Base-by-base conservation (phyloP, 371 early-diverging fungal genomes). In the Lichtheimia ornata region DNA sequence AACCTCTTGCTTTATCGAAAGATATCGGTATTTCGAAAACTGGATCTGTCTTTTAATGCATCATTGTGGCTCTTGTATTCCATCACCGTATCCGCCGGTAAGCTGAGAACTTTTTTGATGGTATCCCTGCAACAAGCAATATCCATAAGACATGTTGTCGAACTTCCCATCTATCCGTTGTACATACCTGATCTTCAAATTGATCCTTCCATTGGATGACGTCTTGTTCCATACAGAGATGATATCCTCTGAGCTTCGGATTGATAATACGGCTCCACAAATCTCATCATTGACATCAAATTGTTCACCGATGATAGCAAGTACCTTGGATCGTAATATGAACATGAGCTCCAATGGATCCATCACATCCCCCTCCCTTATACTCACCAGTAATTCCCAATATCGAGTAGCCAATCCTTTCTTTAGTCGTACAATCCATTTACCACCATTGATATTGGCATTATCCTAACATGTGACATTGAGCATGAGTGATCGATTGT, bases 41-140 rank as follows among this genome's bases (percentile, higher is more conserved):
- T 91, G 14, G 90, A 88, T 66, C 91, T 93, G 66, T 95, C 95
- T 71, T 87, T 84, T 56, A 91, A 69, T 5, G 90, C 86, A 45
- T 87, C 86, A 44, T 93, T 92, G 69, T 97, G 97, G 13, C 94
- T 91, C 77, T 97, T 97, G 79, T 97, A 97, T 65, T 97, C 97
- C 88, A 97, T 92, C 41, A 92, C 78, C 53, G 93, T 92, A 24
- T 93, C 93, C 7, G 84, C 62, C 4, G 98, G 97, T 44, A 97
- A 73, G 45, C 79, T 85, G 63, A 97, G 77, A 9, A 93, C 86
- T 40, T 82, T 75, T 67, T 94, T 95, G 74, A 97, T 84, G 12
- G 93, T 91, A 72, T 97, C 95, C 56, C 94, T 87, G 56, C 40
- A 47, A 47, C 2, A 45, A 45, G 4, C 18, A 5, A 65, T n/a